phyloP scores from a whole-genome alignment of 2,329 filamentous ascomycete genomes.

The Clarireedia sp. region DNA sequence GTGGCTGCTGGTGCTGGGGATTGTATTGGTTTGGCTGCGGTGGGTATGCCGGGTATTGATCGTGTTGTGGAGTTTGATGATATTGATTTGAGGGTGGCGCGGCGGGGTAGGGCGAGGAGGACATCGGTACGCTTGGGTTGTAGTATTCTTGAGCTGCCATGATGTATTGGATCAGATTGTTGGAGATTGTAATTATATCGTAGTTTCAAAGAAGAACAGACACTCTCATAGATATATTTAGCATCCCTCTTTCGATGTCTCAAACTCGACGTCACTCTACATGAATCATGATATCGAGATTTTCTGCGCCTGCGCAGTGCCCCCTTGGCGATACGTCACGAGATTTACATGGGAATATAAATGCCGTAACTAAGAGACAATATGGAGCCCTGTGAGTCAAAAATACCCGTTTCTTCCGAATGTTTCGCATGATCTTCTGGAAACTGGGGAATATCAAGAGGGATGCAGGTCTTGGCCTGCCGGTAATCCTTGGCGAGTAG shows the following conservation, averaged over 20 bases:
- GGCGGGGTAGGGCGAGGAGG: not conserved
- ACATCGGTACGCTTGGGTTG: not conserved
- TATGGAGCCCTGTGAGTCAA: no score
- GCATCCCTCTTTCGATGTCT: not conserved
- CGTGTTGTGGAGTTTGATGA: not conserved
- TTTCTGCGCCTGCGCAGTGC: not conserved
- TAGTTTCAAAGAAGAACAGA: not conserved
- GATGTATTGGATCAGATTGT: not conserved
- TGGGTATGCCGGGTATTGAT: not conserved
- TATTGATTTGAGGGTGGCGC: not conserved
- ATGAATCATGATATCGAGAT: not conserved
- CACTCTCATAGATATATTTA: not conserved
- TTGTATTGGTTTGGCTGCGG: not conserved
- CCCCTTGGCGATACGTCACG: not conserved
- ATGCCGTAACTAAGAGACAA: no score
- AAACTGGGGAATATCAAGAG: no score
- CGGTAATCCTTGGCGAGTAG: no score
- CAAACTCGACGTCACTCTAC: conserved; percentile 2
- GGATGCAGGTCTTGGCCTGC: no score
- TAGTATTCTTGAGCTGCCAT: conserved; percentile 1
- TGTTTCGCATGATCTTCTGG: no score
- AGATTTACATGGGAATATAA: no score
- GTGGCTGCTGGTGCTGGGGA: not conserved
- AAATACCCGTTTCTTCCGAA: no score
- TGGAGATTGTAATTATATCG: no score